Percentiles rank a stretch among this genome's conserved stretches.
Conservation (phyloP, 1,139 yeast species). For the Candida sojae region DNA sequence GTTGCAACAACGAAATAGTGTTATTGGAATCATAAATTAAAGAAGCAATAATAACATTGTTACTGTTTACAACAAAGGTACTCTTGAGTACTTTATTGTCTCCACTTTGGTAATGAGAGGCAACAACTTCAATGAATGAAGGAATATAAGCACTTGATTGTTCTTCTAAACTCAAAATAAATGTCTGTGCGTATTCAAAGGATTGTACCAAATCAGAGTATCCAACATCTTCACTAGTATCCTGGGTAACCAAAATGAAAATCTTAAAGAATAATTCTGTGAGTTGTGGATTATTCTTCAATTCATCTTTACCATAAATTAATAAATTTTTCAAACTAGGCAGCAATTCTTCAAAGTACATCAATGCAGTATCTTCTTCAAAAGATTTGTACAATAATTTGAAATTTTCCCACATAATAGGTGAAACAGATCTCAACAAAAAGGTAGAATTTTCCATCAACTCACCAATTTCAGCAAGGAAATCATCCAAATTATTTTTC, state of each 20-base stretch:
- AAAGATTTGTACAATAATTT: conserved; percentile 56
- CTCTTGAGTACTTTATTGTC: conserved; percentile 8
- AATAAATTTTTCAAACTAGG: conserved; percentile 78
- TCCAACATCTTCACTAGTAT: conserved; percentile 43
- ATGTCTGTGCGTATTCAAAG: conserved; percentile 56
- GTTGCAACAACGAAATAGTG: conserved; percentile 56
- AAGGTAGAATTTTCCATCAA: conserved; percentile 85
- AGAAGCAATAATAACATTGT: conserved; percentile 68
- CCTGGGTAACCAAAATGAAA: conserved; percentile 31
- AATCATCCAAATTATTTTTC: conserved; percentile 67
- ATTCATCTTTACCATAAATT: conserved; percentile 63
- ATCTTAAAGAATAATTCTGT: conserved; percentile 29
- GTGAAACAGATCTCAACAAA: conserved; percentile 68
- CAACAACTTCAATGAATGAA: conserved; percentile 33
- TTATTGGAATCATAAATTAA: conserved; percentile 61
- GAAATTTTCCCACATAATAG: conserved; percentile 75
- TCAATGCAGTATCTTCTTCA: conserved; percentile 53
- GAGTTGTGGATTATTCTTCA: conserved; percentile 33
- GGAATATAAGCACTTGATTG: conserved; percentile 42
- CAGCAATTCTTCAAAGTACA: conserved; percentile 74
- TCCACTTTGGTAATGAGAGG: conserved; percentile 14
- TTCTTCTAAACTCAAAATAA: conserved; percentile 50
- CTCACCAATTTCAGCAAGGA: conserved; percentile 80
- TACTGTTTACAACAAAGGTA: conserved; percentile 43
- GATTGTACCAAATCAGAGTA: conserved; percentile 52